Percentiles rank a stretch among this genome's conserved stretches.
These are phyloP conservation scores for Onygena corvina DNA, from an alignment of 2,329 filamentous ascomycete genomes.

Conservation along the genomic window DNA sequence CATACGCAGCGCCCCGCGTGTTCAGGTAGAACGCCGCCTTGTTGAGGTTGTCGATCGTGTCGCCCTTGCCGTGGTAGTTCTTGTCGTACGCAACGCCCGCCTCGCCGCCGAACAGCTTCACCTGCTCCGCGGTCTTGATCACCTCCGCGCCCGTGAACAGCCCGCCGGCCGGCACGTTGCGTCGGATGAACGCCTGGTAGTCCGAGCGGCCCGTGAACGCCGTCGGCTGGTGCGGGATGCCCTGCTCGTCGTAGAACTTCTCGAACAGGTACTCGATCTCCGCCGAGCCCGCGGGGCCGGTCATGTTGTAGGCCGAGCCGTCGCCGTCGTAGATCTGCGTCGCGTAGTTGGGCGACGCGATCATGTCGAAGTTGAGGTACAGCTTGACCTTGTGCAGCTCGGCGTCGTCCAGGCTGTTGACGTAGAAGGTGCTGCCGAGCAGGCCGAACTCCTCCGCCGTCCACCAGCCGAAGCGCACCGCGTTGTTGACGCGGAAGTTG, in stretches of 20 bases:
- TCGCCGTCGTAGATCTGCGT: conserved; percentile 47
- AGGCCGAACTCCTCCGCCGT: conserved; percentile 52
- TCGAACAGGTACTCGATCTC: conserved; percentile 57
- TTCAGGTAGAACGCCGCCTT: conserved; percentile 44
- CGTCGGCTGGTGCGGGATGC: conserved; percentile 56
- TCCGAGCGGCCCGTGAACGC: conserved; percentile 69
- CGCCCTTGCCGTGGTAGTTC: conserved; percentile 45
- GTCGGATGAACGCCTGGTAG: conserved; percentile 63
- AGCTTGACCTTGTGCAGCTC: conserved; percentile 50
- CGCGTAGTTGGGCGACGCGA: conserved; percentile 50
- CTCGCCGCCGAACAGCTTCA: conserved; percentile 55
- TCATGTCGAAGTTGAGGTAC: conserved; percentile 64
- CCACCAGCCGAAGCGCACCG: conserved; percentile 56
- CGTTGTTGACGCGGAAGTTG: conserved; percentile 62
- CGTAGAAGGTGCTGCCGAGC: conserved; percentile 48
- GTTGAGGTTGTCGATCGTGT: conserved; percentile 44
- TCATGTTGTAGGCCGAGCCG: conserved; percentile 42
- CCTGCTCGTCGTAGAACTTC: conserved; percentile 52
- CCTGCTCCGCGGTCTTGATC: conserved; percentile 58
- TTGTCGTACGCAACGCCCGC: conserved; percentile 47
- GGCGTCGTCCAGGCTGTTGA: conserved; percentile 35
- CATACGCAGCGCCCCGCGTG: conserved; percentile 31
- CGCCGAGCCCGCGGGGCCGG: conserved; percentile 51
- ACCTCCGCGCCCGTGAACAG: conserved; percentile 68
- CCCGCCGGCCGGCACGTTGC: conserved; percentile 61